A percentile compares a stretch with the other conserved stretches of the same genome.
Conservation (phyloP, 441 rosid species). For the Omphalea diandra region DNA sequence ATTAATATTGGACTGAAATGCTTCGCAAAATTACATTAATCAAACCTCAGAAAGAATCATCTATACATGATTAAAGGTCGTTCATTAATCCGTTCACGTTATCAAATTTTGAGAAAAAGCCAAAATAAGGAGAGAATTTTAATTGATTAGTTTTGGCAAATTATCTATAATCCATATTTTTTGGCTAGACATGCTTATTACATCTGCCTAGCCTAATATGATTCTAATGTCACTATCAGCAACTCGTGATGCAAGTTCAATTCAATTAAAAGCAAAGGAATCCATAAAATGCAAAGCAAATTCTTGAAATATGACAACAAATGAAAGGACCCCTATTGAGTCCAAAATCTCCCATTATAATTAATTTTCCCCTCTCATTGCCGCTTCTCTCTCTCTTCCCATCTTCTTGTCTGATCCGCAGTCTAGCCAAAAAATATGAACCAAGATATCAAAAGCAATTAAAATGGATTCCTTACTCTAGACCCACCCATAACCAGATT, state of each 20-base stretch:
- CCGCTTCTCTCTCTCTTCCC: neutral
- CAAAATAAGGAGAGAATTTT: no score
- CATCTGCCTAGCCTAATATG: no score
- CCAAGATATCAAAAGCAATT: neutral
- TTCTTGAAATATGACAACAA: constrained; percentile 1
- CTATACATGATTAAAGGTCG: no score
- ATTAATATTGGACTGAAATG: no score
- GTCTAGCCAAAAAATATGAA: neutral
- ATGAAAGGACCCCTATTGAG: neutral
- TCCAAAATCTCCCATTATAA: neutral
- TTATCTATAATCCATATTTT: no score
- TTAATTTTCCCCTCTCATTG: neutral
- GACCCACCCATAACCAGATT: constrained; percentile 7
- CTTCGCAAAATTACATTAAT: no score
- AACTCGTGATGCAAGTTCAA: neutral
- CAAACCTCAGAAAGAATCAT: no score
- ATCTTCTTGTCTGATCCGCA: constrained; percentile 10
- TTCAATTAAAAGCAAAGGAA: neutral
- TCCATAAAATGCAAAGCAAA: neutral
- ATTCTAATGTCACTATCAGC: neutral
- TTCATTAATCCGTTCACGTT: no score
- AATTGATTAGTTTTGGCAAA: no score
- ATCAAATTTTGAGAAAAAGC: no score
- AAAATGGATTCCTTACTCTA: constrained; percentile 3
- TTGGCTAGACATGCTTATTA: no score